Evolutionary conservation across 495 filamentous ascomycete species (phyloP).

Genomic region (Jackrogersella multiformis): DNA sequence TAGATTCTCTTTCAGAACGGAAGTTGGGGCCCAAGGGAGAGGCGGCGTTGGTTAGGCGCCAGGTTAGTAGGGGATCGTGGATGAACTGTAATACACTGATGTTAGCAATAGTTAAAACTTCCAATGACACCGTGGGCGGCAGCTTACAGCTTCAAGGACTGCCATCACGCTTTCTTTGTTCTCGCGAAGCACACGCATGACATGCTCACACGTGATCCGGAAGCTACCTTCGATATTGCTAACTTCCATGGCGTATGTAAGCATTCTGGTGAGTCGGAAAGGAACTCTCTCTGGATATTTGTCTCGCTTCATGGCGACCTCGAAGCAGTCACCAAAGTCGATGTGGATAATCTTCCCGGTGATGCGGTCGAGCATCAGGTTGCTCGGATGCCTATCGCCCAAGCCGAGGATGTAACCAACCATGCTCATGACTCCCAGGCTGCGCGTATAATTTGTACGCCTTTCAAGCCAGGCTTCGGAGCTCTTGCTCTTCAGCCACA

Average conservation of each 20-base stretch:
- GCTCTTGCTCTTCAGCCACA: conserved; percentile 98
- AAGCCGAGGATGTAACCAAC: conserved; percentile 98
- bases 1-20: conserved; percentile 72
- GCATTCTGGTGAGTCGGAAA: conserved; percentile 96
- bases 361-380: conserved; percentile 93
- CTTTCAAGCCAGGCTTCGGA: conserved; percentile 97
- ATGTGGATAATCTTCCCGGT: conserved; percentile 98
- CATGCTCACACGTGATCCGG: conserved; percentile 95
- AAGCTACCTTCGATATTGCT: conserved; percentile 99
- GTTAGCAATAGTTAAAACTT: conserved; percentile 38
- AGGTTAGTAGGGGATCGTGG: conserved; percentile 96
- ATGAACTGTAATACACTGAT: conserved; percentile 73
- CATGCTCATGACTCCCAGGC: conserved; percentile 99
- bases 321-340: conserved; percentile 99
- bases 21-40: conserved; percentile 81
- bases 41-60: conserved; percentile 89
- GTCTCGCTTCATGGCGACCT: conserved; percentile 99
- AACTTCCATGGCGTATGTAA: conserved; percentile 99
- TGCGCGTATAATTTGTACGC: conserved; percentile 96
- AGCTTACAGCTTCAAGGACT: conserved; percentile 92
- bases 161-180: conserved; percentile 99
- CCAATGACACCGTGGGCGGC: not conserved
- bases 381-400: conserved; percentile 95
- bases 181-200: conserved; percentile 94
- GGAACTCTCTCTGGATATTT: conserved; percentile 98